Evolutionary conservation across 139 green algal genomes (phyloP).

Genomic region (Deuterostichococcus epilithicus): DNA sequence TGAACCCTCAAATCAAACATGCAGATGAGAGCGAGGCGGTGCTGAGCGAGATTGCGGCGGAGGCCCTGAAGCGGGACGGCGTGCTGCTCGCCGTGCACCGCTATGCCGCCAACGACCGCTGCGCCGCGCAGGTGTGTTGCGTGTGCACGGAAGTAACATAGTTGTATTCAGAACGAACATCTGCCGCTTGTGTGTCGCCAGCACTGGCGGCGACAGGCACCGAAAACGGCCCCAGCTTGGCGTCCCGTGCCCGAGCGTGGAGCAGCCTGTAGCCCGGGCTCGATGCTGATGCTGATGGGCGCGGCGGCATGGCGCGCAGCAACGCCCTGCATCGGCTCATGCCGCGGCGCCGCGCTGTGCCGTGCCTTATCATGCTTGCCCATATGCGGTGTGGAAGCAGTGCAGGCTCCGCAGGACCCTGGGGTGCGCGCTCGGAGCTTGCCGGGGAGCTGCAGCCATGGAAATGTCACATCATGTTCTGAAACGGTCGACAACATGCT

Average conservation of each 20-base stretch:
- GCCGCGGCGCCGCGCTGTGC: no score
- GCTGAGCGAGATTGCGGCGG: slow-evolving; percentile 30
- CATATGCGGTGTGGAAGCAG: no score
- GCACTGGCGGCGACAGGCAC: no score
- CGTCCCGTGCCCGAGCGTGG: no score
- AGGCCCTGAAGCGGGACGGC: slow-evolving; percentile 25
- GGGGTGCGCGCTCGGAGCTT: neutral
- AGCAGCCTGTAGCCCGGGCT: no score
- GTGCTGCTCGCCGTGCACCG: slow-evolving; percentile 51
- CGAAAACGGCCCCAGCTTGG: no score
- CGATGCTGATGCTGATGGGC: no score
- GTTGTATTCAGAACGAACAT: slow-evolving; percentile 3
- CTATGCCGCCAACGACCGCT: slow-evolving; percentile 27
- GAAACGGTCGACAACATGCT: no score
- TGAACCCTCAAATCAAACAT: neutral
- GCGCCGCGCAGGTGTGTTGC: neutral
- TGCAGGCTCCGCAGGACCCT: neutral
- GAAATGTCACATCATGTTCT: no score
- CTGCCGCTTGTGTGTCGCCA: no score
- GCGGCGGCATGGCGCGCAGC: no score
- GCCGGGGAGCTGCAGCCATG: neutral
- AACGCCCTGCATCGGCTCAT: no score
- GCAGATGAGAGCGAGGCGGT: slow-evolving; percentile 6
- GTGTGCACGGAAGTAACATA: slow-evolving; percentile 8
- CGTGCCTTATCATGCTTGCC: neutral